A percentile compares a stretch with the other conserved stretches of the same genome.
These are phyloP conservation scores for Hawksworthiomyces lignivorus DNA, from an alignment of 2,329 filamentous ascomycete genomes.

Conservation along the genomic window DNA sequence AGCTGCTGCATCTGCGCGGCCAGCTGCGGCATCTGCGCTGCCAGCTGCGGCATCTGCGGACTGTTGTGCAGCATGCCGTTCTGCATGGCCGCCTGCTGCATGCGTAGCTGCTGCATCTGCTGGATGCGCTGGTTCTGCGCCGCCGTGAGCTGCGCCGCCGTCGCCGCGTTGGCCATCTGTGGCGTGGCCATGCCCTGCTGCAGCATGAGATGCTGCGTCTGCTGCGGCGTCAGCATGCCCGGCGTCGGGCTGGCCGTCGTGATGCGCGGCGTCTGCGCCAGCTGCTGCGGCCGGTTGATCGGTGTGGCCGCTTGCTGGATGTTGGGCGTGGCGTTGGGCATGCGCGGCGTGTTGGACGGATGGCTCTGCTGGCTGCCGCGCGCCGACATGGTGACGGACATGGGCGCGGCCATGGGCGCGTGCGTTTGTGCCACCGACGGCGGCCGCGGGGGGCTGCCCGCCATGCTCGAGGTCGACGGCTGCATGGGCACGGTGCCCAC, in stretches of 20 bases:
- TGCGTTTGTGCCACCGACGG: slow-evolving; percentile 57
- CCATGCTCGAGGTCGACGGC: slow-evolving; percentile 58
- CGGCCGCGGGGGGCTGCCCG: slow-evolving; percentile 58
- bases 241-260: slow-evolving; percentile 47
- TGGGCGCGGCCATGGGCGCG: slow-evolving; percentile 48
- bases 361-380: slow-evolving; percentile 62
- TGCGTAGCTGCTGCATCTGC: slow-evolving; percentile 25
- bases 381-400: slow-evolving; percentile 55
- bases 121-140: slow-evolving; percentile 40
- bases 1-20: slow-evolving; percentile 25
- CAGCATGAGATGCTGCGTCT: slow-evolving; percentile 47
- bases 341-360: slow-evolving; percentile 53
- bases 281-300: slow-evolving; percentile 38
- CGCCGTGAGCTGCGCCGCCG: slow-evolving; percentile 35
- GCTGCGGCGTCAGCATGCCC: slow-evolving; percentile 45
- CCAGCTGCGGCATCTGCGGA: slow-evolving; percentile 24
- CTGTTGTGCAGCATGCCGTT: slow-evolving; percentile 33
- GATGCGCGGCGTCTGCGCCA: slow-evolving; percentile 49
- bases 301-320: slow-evolving; percentile 51
- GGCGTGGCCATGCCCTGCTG: slow-evolving; percentile 36
- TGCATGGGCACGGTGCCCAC: slow-evolving; percentile 57
- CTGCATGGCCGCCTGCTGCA: slow-evolving; percentile 16
- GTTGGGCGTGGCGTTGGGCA: slow-evolving; percentile 54
- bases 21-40: slow-evolving; percentile 26
- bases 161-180: slow-evolving; percentile 23